Base-by-base conservation (phyloP, 2,329 filamentous ascomycete species). In the Tolypocladium amazonense region DNA sequence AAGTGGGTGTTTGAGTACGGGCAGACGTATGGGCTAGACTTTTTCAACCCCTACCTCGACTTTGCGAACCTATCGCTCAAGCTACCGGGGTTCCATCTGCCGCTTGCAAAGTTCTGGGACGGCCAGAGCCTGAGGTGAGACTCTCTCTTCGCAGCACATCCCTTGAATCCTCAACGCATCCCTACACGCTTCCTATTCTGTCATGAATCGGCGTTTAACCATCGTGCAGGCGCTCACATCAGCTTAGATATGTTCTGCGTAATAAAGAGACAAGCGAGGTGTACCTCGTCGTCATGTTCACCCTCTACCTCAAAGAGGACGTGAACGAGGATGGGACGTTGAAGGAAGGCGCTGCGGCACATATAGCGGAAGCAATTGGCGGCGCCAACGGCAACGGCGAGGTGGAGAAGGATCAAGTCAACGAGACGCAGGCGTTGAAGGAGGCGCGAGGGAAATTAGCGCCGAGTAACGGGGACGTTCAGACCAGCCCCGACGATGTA, bases 11-110 rank as follows among this genome's bases (percentile, higher is more conserved):
- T 86, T 67, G 77, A 79, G 68, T 81, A 80, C 62, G 81, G 73
- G 12, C 70, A 72, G 64, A 77, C 77, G 33, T 84, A 85, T 62
- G 78, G 76, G 0, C 70, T 83, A 27, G 82, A 85, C 68, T 97
- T 99, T 73, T 96, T 88, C 73, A 97, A 97, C 71, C 88, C 89
- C 1, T 97, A 96, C 73, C 74, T 99, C 54, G 91, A 96, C 73
- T 97, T 97, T 71, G 70, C 72, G 72, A 86, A 88, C 65, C 87
- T 93, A 67, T 80, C 88, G 35, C 74, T 94, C 27, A 80, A 83
- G 57, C 69, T 94, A 37, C 90, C 90, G 0, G 88, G 88, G 0
- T 90, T 92, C 66, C 84, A 84, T 14, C 73, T 92, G 25, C 85
- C 85, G 1, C 87, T 93, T 58, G 84, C 92, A 71, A 85, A 82